Evolutionary conservation across 2,329 filamentous ascomycete genomes (phyloP).

Genomic region (Dothistroma pini): DNA sequence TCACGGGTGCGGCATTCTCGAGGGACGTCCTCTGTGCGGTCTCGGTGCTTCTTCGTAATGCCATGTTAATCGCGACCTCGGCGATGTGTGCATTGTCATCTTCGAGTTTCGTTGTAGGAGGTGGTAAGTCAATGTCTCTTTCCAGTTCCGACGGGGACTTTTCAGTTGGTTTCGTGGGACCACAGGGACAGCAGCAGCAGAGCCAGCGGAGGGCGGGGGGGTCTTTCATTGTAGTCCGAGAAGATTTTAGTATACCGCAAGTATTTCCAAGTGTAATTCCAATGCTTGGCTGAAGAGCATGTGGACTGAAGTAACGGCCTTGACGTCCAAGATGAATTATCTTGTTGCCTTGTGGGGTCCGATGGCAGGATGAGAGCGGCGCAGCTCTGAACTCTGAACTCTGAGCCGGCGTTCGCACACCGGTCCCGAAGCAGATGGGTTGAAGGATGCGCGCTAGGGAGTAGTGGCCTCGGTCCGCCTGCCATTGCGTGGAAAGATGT

Average conservation of each 20-base stretch:
- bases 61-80: slow-evolving; percentile 4
- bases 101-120: neutral
- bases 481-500: neutral
- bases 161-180: neutral
- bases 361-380: neutral
- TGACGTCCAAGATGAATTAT: neutral
- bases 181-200: slow-evolving; percentile 1
- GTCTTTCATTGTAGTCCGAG: neutral
- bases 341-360: neutral
- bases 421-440: neutral
- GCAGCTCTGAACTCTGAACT: neutral
- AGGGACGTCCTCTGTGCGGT: neutral
- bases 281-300: neutral
- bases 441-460: neutral
- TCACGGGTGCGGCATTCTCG: neutral
- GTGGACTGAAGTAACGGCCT: neutral
- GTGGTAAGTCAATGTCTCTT: neutral
- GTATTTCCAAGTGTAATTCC: neutral
- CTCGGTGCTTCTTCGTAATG: neutral
- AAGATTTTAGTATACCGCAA: neutral
- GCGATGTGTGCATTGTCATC: slow-evolving; percentile 2
- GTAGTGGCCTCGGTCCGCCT: neutral
- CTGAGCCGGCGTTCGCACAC: neutral
- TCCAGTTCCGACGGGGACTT: neutral
- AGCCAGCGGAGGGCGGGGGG: neutral